Percentiles rank a stretch among this genome's conserved stretches.
Conservation (phyloP, 257 asterid genomes). For the Striga asiatica region DNA sequence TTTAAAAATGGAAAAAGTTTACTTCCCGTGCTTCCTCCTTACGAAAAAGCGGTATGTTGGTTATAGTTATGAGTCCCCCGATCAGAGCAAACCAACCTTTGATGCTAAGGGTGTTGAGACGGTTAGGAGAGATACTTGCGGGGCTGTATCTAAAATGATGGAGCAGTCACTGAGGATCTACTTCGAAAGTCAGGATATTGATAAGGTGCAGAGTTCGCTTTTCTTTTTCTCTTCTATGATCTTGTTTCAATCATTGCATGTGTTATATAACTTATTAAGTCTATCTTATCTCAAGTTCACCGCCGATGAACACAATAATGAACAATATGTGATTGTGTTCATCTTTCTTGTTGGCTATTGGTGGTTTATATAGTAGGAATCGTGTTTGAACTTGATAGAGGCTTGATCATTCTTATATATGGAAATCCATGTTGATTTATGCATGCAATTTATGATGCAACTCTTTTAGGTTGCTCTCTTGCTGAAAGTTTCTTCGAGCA, state of each 20-base stretch:
- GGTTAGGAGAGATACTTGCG: conserved; percentile 90
- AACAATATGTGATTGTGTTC: not conserved
- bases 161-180: conserved; percentile 72
- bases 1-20: conserved; percentile 92
- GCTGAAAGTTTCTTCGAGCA: not conserved
- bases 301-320: too few species aligned
- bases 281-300: too few species aligned
- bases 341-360: not conserved
- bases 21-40: conserved; percentile 87
- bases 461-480: not conserved
- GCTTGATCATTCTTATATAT: not conserved
- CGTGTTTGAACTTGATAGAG: not conserved
- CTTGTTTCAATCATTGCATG: conserved; percentile 3
- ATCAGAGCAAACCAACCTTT: conserved; percentile 63
- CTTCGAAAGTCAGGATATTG: conserved; percentile 59
- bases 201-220: conserved; percentile 35
- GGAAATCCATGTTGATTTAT: not conserved
- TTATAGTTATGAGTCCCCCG: conserved; percentile 81
- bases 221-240: conserved; percentile 4
- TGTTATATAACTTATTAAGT: not conserved
- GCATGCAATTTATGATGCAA: not conserved
- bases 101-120: conserved; percentile 99
- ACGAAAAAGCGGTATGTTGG: conserved; percentile 97
- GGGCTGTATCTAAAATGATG: conserved; percentile 82
- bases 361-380: too few species aligned